phyloP scores from a whole-genome alignment of 192 early-diverging fungal species.

The Coemansia sp. region DNA sequence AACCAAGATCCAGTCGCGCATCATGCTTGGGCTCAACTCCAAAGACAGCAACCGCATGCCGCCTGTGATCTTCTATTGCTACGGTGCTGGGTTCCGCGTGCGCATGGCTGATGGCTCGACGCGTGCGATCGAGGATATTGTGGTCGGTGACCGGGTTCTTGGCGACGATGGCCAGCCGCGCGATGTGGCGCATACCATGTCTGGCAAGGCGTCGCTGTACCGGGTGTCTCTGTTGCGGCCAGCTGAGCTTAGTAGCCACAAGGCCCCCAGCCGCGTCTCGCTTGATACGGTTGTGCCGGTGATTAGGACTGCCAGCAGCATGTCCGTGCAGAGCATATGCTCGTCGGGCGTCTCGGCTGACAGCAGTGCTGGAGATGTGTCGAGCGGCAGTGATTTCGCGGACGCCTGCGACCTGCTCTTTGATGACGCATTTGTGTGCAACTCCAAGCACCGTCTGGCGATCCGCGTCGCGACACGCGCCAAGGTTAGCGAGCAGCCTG shows the following conservation, averaged over 20 bases:
- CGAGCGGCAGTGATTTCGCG: background rate
- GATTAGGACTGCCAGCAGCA: slow-evolving; percentile 41
- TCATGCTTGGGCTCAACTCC: slow-evolving; percentile 99
- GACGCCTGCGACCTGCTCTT: slow-evolving; percentile 30
- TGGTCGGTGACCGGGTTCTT: slow-evolving; percentile 34
- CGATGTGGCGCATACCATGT: slow-evolving; percentile 30
- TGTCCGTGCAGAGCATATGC: slow-evolving; percentile 49
- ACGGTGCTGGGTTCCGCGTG: slow-evolving; percentile 42
- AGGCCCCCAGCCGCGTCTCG: slow-evolving; percentile 14
- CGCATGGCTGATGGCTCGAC: slow-evolving; percentile 50
- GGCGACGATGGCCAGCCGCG: slow-evolving; percentile 38
- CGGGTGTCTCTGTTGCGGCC: slow-evolving; percentile 24
- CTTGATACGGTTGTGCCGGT: slow-evolving; percentile 21
- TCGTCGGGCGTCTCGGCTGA: slow-evolving; percentile 3
- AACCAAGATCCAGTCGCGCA: slow-evolving; percentile 98
- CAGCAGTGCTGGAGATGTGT: background rate
- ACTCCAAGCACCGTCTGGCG: slow-evolving; percentile 37
- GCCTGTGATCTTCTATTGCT: slow-evolving; percentile 81
- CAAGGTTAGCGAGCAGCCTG: slow-evolving; percentile 11
- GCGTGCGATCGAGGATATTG: slow-evolving; percentile 24
- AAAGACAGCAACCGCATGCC: slow-evolving; percentile 99
- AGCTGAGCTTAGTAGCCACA: background rate
- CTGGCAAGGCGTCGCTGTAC: slow-evolving; percentile 33
- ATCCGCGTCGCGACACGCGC: slow-evolving; percentile 14
- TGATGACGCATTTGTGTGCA: slow-evolving; percentile 41